A percentile compares a stretch with the other conserved stretches of the same genome.
phyloP scores from a whole-genome alignment of 768 basidiomycete genomes.

The Boletus rubescentipes region DNA sequence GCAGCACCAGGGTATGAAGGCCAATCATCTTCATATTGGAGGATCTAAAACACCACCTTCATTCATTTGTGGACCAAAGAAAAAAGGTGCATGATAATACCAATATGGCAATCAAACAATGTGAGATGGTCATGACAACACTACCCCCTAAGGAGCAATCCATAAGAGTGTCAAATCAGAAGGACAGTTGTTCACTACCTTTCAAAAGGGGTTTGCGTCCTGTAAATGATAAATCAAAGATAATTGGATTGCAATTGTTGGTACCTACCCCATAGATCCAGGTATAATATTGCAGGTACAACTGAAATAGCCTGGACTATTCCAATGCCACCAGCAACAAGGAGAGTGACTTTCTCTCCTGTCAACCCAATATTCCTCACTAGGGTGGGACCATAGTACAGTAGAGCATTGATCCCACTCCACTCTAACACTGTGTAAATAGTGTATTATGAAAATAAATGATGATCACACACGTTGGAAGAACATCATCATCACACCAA shows the following conservation, averaged over 20 bases:
- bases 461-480: constrained; percentile 65
- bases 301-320: constrained; percentile 78
- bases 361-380: constrained; percentile 61
- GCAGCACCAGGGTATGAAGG: constrained; percentile 52
- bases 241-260: not conserved
- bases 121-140: constrained; percentile 59
- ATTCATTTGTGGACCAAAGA: not conserved
- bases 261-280: constrained; percentile 60
- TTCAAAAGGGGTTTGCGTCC: constrained; percentile 67
- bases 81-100: constrained; percentile 35
- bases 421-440: constrained; percentile 52
- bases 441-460: not conserved
- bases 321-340: constrained; percentile 78
- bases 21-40: constrained; percentile 57
- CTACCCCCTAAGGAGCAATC: constrained; percentile 46
- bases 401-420: constrained; percentile 82
- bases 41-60: constrained; percentile 36
- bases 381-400: constrained; percentile 80
- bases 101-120: constrained; percentile 62
- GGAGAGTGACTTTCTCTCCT: constrained; percentile 56
- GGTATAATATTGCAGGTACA: constrained; percentile 66
- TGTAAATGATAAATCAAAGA: constrained; percentile 19
- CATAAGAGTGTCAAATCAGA: not conserved
- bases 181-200: constrained; percentile 27
- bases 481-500: constrained; percentile 75